phyloP scores from a whole-genome alignment of 129 eudicot species.

The Pittosporum tobira region DNA sequence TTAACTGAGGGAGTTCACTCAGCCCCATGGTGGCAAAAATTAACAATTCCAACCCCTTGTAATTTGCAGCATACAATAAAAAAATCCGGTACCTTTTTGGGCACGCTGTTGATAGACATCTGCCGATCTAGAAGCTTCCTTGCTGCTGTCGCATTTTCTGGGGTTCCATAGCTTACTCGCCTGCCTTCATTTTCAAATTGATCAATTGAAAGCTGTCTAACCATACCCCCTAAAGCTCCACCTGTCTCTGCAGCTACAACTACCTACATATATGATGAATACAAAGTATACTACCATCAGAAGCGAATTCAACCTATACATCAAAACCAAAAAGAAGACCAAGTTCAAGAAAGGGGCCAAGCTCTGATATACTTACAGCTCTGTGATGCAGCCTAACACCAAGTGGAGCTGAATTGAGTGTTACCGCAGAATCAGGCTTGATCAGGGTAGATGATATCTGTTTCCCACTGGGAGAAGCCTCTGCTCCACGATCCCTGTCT shows the following conservation, averaged over 20 bases:
- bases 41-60: neutral
- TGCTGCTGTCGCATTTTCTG: constrained; percentile 95
- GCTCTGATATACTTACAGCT: constrained; percentile 58
- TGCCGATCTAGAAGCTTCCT: constrained; percentile 88
- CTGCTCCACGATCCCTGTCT: constrained; percentile 90
- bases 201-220: constrained; percentile 88
- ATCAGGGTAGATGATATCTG: constrained; percentile 48
- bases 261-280: constrained; percentile 55
- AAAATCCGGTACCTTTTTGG: constrained; percentile 65
- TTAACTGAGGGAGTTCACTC: no score
- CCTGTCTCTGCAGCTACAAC: constrained; percentile 97
- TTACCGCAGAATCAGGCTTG: constrained; percentile 54
- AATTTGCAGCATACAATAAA: neutral
- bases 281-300: constrained; percentile 10
- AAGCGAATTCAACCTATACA: neutral
- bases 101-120: constrained; percentile 86
- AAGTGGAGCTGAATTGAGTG: constrained; percentile 48
- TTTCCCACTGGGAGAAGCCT: constrained; percentile 94
- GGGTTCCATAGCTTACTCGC: constrained; percentile 90
- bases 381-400: constrained; percentile 94
- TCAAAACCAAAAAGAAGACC: neutral
- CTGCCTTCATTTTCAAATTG: constrained; percentile 98
- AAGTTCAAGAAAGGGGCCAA: neutral
- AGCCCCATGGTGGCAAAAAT: neutral
- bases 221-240: constrained; percentile 98